phyloP scores from a whole-genome alignment of 148 eudicot species.

The Amaranthus cruentus region DNA sequence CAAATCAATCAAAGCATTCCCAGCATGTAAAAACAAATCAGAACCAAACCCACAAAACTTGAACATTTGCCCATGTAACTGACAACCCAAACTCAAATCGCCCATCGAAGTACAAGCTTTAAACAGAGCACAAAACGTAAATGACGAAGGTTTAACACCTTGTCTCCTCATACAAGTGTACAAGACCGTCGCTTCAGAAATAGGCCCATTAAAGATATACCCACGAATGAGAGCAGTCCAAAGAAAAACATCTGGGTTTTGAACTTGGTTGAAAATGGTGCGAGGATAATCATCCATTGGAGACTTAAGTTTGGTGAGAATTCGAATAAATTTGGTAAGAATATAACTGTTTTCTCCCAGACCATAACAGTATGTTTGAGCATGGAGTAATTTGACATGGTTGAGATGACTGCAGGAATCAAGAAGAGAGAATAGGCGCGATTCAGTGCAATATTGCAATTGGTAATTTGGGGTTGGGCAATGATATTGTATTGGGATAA shows the following conservation, averaged over 20 bases:
- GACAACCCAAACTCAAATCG: slow-evolving; percentile 34
- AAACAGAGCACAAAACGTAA: slow-evolving; percentile 43
- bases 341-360: slow-evolving; percentile 35
- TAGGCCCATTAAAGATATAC: slow-evolving; percentile 28
- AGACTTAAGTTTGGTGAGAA: slow-evolving; percentile 31
- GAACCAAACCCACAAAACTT: slow-evolving; percentile 43
- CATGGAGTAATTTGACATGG: slow-evolving; percentile 38
- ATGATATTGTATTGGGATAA: background rate
- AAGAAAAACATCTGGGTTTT: slow-evolving; percentile 41
- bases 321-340: slow-evolving; percentile 46
- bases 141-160: slow-evolving; percentile 31
- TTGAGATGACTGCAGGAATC: slow-evolving; percentile 24
- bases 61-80: slow-evolving; percentile 41
- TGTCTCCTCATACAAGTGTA: slow-evolving; percentile 38
- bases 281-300: slow-evolving; percentile 30
- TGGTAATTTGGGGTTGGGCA: background rate
- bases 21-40: slow-evolving; percentile 31
- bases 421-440: slow-evolving; percentile 28
- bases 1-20: slow-evolving; percentile 43
- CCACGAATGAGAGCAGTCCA: slow-evolving; percentile 54
- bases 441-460: slow-evolving; percentile 24
- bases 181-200: slow-evolving; percentile 18
- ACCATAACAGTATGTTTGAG: slow-evolving; percentile 32
- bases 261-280: slow-evolving; percentile 30
- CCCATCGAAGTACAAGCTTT: slow-evolving; percentile 32